A percentile compares a stretch with the other conserved stretches of the same genome.
These are phyloP conservation scores for Clonostachys rhizophaga DNA, from an alignment of 2,329 filamentous ascomycete genomes.

Conservation along the genomic window DNA sequence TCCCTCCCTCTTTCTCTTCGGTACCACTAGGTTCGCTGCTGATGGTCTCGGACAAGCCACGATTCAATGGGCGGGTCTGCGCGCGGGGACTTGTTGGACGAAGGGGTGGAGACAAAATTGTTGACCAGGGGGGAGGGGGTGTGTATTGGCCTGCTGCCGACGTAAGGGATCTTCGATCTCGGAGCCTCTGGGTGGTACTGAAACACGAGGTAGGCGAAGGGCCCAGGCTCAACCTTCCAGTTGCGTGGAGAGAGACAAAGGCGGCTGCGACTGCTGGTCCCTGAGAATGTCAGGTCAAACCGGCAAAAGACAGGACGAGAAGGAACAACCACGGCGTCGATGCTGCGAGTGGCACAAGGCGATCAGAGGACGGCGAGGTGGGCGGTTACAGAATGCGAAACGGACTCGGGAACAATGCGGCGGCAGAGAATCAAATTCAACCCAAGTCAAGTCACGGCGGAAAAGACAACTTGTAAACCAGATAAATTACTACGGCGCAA, in stretches of 20 bases:
- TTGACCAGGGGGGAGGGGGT: conserved; percentile 1
- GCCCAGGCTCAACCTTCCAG: conserved; percentile 3
- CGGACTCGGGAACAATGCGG: too few relatives aligned
- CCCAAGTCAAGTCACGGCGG: too few relatives aligned
- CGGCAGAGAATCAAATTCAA: too few relatives aligned
- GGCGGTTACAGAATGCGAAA: conserved; percentile 21
- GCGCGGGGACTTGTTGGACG: conserved; percentile 3
- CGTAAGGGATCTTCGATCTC: conserved; percentile 10
- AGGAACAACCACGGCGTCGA: too few relatives aligned
- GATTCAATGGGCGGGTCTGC: conserved; percentile 4
- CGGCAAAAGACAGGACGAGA: too few relatives aligned
- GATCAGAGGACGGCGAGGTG: conserved; percentile 17
- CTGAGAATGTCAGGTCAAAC: too few relatives aligned
- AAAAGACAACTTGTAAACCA: too few relatives aligned
- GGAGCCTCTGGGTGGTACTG: conserved; percentile 21
- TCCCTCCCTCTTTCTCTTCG: conserved; percentile 3
- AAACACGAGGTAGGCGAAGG: conserved; percentile 18
- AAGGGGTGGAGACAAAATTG: background rate
- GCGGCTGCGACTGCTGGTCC: conserved; percentile 3
- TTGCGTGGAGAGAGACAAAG: conserved; percentile 3
- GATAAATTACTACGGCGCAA: too few relatives aligned
- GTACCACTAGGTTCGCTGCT: conserved; percentile 2
- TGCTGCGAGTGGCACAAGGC: too few relatives aligned
- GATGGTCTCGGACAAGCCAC: conserved; percentile 4
- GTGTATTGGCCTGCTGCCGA: background rate